Evolutionary conservation across 192 early-diverging fungal genomes (phyloP), one percentile per base, ranked within the genome.

Genomic region (Phlyctochytrium bullatum): DNA sequence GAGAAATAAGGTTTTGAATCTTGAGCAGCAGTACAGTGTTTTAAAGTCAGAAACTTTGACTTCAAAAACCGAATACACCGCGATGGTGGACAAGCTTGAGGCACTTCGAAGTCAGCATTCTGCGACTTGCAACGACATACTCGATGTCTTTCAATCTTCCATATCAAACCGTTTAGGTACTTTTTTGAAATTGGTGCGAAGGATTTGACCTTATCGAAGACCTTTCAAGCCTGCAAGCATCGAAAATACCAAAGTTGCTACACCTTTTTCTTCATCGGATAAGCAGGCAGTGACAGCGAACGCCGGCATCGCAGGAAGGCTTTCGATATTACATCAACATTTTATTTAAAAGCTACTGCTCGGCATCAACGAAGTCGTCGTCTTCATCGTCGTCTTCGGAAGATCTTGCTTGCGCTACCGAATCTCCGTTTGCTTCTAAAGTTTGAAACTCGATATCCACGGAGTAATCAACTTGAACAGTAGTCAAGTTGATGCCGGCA

Each of bases 401-500:
- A 6, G 20, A 6, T 47, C 54, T 57, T 6, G 27, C 16, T 10
- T 10, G 12, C 54, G 20, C 54, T n/a, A n/a, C n/a, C n/a, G n/a
- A n/a, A n/a, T n/a, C n/a, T n/a, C n/a, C n/a, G n/a, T n/a, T n/a
- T n/a, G 54, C 12, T 20, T 47, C 10, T 47, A 47, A 47, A 6
- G 40, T 47, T 47, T 47, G 10, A 25, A 57, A 28, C 25, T 57
- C 20, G 27, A 57, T 27, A 28, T 57, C 54, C 12, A 57, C 54
- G 6, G 14, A 24, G 27, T 57, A 57, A 10, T 57, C 54, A 6
- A 57, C 20, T 28, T 14, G 54, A 28, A 57, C 54, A 6, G 54
- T 25, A 6, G 54, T 57, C 20, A 57, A 28, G 54, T 57, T 57
- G 54, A 57, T 57, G 12, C 54, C 54, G 54, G 73, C 24, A 35